These are phyloP conservation scores for Cucurbita pepo DNA, from an alignment of 306 rosid genomes.

Conservation along the genomic window DNA sequence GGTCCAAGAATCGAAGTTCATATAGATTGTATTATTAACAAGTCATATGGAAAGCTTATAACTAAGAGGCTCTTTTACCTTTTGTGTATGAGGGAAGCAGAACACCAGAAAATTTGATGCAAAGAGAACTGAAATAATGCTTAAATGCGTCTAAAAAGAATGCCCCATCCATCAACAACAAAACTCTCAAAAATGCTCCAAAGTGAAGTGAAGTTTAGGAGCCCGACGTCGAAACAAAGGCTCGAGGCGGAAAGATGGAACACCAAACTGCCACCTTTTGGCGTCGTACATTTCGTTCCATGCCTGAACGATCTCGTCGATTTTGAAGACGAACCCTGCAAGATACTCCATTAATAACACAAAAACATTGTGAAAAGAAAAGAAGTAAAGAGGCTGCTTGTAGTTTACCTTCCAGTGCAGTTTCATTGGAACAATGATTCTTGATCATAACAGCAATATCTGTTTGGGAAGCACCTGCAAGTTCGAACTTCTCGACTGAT, in stretches of 20 bases:
- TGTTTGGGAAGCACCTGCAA: constrained; percentile 78
- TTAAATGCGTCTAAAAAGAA: constrained; percentile 34
- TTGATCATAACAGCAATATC: constrained; percentile 91
- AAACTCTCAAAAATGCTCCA: constrained; percentile 54
- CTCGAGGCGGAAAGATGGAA: constrained; percentile 85
- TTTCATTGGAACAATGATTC: constrained; percentile 87
- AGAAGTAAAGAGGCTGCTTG: neutral
- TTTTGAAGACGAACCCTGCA: constrained; percentile 75
- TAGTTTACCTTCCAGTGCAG: constrained; percentile 65
- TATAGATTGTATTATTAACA: neutral
- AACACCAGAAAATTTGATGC: neutral
- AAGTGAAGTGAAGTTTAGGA: constrained; percentile 61
- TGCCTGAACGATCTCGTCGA: constrained; percentile 86
- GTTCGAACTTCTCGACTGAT: constrained; percentile 82
- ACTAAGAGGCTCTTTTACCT: neutral
- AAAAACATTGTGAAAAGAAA: neutral
- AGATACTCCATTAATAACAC: neutral
- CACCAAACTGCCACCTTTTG: constrained; percentile 84
- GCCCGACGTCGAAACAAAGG: constrained; percentile 81
- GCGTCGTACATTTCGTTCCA: constrained; percentile 98
- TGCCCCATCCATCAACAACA: constrained; percentile 7
- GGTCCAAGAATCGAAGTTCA: neutral
- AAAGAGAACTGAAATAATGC: neutral
- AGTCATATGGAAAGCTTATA: neutral
- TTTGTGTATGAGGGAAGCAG: neutral